Conservation (phyloP, 495 filamentous ascomycete species). For the Cercophora newfieldiana region DNA sequence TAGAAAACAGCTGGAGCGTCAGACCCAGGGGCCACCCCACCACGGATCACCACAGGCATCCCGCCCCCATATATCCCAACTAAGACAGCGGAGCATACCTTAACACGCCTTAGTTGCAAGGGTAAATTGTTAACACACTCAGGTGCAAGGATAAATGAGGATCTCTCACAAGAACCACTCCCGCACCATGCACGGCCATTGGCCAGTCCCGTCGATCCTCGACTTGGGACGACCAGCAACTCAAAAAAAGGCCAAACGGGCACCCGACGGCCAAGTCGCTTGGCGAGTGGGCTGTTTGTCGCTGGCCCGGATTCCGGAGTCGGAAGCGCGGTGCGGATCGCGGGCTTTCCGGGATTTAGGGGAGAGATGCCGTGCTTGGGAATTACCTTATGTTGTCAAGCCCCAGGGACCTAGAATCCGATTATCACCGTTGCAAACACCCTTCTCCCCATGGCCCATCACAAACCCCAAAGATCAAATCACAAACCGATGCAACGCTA, state of each 20-base stretch:
- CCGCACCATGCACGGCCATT: background rate
- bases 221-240: background rate
- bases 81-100: slow-evolving; percentile 1
- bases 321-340: background rate
- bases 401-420: too few species aligned
- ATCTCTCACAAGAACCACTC: slow-evolving; percentile 16
- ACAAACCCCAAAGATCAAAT: too few species aligned
- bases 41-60: background rate
- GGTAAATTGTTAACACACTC: too few species aligned
- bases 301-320: background rate
- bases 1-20: background rate
- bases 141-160: slow-evolving; percentile 19
- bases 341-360: background rate
- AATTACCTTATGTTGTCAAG: too few species aligned
- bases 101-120: too few species aligned
- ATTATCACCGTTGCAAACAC: too few species aligned
- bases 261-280: background rate
- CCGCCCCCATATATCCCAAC: background rate
- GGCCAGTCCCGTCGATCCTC: background rate
- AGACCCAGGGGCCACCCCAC: background rate
- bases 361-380: too few species aligned
- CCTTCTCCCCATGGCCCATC: too few species aligned
- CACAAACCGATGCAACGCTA: background rate
- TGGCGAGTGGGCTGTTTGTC: background rate
- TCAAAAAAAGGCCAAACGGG: background rate